Base-by-base conservation (phyloP, 345 rosid species). In the Moricandia moricandioides region DNA sequence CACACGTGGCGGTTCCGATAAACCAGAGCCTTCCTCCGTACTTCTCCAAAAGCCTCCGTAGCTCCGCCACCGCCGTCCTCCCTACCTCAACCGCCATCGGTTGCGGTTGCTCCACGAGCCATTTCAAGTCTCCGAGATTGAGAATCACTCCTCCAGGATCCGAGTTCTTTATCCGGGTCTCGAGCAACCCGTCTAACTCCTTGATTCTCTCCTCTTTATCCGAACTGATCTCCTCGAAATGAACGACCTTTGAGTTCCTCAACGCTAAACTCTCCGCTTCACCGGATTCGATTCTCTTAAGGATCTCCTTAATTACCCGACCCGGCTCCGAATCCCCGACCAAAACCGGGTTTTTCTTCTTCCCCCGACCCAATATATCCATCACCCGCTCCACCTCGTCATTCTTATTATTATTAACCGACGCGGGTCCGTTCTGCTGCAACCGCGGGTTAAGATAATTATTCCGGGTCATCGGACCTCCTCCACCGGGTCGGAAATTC, bases 1-100 rank as follows among this genome's bases (percentile, higher is more conserved):
- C 98, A 74, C 96, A 95, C 55, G 98, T 90, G 13, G 99, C 99
- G 4, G 94, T 89, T 27, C 97, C 99, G 29, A 92, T 86, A 78
- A 95, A 74, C 99, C 98, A 92, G 24, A 95, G 54, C 62, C 83
- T 82, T 7, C 85, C 85, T 57, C 82, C 72, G 31, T 82, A 88
- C 69, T 85, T 85, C 26, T 63, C 77, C 78, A 89, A 31, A 65
- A 94, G 72, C 75, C 82, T 88, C 77, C 84, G 85, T 80, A 90
- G 80, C 85, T 90, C 97, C 7, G 80, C 77, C 83, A 89, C 92
- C 7, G 79, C 82, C 6, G 81, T 67, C 60, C 85, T 82, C 67
- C 86, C 90, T 0, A 73, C 82, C 76, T 89, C 91, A 3, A 89
- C 71, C 18, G 67, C 64, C 6, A 74, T 1, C 12, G 62, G 72